A percentile compares a stretch with the other conserved stretches of the same genome.
phyloP scores from a whole-genome alignment of 208 protist genomes.

The Leishmania major region DNA sequence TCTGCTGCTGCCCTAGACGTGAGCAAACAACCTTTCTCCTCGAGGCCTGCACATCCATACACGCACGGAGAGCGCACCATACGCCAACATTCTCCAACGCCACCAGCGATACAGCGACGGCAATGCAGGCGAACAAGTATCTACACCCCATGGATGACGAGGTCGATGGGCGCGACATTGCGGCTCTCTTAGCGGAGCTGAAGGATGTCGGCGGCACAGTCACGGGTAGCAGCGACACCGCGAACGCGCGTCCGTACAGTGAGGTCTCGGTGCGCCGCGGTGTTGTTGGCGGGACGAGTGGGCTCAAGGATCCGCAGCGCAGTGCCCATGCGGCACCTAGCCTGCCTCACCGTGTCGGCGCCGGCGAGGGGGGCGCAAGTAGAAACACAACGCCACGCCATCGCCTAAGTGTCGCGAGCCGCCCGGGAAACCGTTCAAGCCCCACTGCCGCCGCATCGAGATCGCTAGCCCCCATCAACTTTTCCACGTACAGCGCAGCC shows the following conservation, averaged over 20 bases:
- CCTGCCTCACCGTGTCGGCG: constrained; percentile 14
- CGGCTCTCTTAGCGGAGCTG: constrained; percentile 68
- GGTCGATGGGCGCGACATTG: constrained; percentile 45
- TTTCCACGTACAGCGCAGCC: constrained; percentile 56
- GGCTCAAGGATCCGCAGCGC: constrained; percentile 21
- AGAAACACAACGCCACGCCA: not conserved
- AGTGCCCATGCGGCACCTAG: constrained; percentile 1
- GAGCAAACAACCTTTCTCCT: not conserved
- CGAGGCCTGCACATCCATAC: not conserved
- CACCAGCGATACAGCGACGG: not conserved
- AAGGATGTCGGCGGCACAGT: constrained; percentile 38
- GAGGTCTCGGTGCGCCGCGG: constrained; percentile 12
- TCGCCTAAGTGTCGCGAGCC: not conserved
- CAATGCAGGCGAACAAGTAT: constrained; percentile 22
- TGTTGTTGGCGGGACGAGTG: constrained; percentile 13
- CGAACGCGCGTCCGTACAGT: constrained; percentile 11
- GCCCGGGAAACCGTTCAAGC: not conserved
- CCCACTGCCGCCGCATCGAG: not conserved
- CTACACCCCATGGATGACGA: constrained; percentile 7
- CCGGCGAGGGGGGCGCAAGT: constrained; percentile 4
- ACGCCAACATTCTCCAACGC: not conserved
- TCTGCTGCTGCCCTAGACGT: not conserved
- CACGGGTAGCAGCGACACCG: constrained; percentile 1
- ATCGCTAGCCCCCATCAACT: constrained; percentile 18
- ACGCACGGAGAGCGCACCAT: not conserved